phyloP scores from a whole-genome alignment of 495 filamentous ascomycete species.

The Lophiostoma macrostomum region DNA sequence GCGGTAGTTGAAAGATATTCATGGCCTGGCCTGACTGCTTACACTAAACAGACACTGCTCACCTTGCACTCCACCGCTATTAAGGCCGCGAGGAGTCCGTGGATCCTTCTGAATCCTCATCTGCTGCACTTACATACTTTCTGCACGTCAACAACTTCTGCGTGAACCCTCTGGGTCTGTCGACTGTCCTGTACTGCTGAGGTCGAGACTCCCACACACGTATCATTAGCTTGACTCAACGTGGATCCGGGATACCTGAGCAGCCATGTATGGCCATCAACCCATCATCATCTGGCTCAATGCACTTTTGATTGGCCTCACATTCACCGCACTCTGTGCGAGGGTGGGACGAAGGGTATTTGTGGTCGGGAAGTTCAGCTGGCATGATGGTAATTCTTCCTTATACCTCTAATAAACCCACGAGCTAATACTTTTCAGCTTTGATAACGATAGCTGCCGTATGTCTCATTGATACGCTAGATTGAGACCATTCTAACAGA shows the following conservation, averaged over 20 bases:
- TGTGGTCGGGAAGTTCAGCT: conserved; percentile 15
- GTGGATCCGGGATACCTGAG: background rate
- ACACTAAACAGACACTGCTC: too few relatives aligned
- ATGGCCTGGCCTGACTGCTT: conserved; percentile 20
- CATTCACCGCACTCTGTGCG: conserved; percentile 11
- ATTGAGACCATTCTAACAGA: background rate
- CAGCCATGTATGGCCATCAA: conserved; percentile 9
- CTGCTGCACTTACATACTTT: too few relatives aligned
- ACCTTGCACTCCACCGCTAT: background rate
- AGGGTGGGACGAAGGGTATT: conserved; percentile 18
- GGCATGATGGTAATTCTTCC: conserved; percentile 21
- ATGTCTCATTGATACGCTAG: conserved; percentile 1
- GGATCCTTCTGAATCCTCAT: background rate
- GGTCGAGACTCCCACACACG: too few relatives aligned
- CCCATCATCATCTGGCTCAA: conserved; percentile 25
- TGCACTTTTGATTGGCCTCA: conserved; percentile 17
- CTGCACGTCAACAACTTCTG: too few relatives aligned
- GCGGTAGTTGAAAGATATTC: conserved; percentile 17
- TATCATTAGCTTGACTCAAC: background rate
- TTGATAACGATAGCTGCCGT: conserved; percentile 21
- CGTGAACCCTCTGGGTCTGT: too few relatives aligned
- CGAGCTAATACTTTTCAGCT: conserved; percentile 1
- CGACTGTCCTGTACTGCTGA: too few relatives aligned
- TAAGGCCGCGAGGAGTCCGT: conserved; percentile 1
- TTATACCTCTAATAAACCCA: background rate